Conservation (phyloP, 768 basidiomycete genomes). For the Lanmaoa pseudosensibilis region DNA sequence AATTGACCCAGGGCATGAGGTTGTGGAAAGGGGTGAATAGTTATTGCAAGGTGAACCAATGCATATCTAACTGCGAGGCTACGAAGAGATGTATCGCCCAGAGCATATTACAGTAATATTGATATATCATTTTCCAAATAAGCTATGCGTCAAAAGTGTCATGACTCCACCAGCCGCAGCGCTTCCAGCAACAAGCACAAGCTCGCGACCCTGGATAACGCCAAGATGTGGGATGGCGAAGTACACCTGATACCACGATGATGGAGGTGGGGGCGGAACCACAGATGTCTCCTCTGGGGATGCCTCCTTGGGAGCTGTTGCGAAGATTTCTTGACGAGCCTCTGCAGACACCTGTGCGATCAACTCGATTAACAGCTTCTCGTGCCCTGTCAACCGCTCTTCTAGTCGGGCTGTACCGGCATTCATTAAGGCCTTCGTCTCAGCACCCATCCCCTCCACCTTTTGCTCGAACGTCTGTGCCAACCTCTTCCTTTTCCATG, state of each 20-base stretch:
- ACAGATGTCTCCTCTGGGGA: not conserved
- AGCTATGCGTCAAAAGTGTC: slow-evolving; percentile 20
- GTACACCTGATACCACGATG: slow-evolving; percentile 13
- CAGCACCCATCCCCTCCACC: slow-evolving; percentile 54
- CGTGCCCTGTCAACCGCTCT: slow-evolving; percentile 50
- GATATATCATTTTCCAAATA: slow-evolving; percentile 20
- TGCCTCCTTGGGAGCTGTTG: slow-evolving; percentile 4
- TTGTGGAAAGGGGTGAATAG: slow-evolving; percentile 5
- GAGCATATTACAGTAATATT: not conserved
- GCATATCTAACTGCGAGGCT: not conserved
- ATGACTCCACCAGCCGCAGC: slow-evolving; percentile 30
- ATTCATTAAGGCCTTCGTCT: slow-evolving; percentile 44
- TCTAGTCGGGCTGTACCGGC: slow-evolving; percentile 49
- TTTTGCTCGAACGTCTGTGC: slow-evolving; percentile 89
- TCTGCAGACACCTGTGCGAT: slow-evolving; percentile 18
- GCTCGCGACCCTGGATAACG: slow-evolving; percentile 18
- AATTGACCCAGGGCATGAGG: not conserved
- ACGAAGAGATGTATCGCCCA: not conserved
- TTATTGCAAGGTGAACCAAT: not conserved
- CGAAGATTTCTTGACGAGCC: slow-evolving; percentile 7
- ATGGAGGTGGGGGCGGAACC: not conserved
- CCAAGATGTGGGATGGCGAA: slow-evolving; percentile 12
- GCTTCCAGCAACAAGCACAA: slow-evolving; percentile 31
- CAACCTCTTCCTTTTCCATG: slow-evolving; percentile 88
- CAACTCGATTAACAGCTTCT: slow-evolving; percentile 33